Evolutionary conservation across 805 yeast genomes (phyloP).

Genomic region (Starmerella ratchasimensis): DNA sequence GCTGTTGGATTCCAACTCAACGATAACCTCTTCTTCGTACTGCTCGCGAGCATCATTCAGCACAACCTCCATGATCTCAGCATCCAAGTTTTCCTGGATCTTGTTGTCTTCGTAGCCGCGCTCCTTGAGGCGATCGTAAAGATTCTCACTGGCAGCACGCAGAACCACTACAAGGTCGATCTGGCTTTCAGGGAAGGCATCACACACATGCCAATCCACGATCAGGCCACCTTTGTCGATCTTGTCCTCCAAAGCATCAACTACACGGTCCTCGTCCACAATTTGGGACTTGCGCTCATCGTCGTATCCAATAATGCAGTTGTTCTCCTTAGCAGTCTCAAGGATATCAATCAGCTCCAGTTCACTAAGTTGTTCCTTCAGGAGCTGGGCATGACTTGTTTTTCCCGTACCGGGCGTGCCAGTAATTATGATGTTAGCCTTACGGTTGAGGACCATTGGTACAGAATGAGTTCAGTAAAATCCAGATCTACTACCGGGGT

Average conservation of each 20-base stretch:
- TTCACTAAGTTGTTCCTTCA: constrained; percentile 39
- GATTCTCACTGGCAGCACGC: constrained; percentile 54
- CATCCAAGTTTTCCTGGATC: constrained; percentile 82
- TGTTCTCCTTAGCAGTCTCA: constrained; percentile 64
- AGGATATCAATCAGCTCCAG: constrained; percentile 52
- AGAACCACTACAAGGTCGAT: constrained; percentile 87
- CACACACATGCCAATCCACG: constrained; percentile 96
- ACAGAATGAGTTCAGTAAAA: too few relatives aligned
- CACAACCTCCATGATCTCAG: constrained; percentile 91
- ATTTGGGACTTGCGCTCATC: constrained; percentile 71
- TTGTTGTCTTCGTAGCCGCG: constrained; percentile 72
- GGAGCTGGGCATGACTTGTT: constrained; percentile 54
- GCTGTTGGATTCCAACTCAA: constrained; percentile 59
- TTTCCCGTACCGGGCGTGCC: constrained; percentile 95
- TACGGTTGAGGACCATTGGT: constrained; percentile 19
- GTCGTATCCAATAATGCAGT: constrained; percentile 74
- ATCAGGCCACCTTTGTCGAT: constrained; percentile 76
- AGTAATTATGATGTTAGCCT: constrained; percentile 70
- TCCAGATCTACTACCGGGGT: too few relatives aligned
- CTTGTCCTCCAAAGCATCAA: constrained; percentile 68
- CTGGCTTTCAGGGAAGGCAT: constrained; percentile 81
- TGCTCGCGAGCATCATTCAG: constrained; percentile 74
- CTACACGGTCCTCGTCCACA: constrained; percentile 80
- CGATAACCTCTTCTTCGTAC: constrained; percentile 67
- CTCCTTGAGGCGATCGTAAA: constrained; percentile 61